phyloP scores from a whole-genome alignment of 148 eudicot genomes.

The Rhododendron vialii region DNA sequence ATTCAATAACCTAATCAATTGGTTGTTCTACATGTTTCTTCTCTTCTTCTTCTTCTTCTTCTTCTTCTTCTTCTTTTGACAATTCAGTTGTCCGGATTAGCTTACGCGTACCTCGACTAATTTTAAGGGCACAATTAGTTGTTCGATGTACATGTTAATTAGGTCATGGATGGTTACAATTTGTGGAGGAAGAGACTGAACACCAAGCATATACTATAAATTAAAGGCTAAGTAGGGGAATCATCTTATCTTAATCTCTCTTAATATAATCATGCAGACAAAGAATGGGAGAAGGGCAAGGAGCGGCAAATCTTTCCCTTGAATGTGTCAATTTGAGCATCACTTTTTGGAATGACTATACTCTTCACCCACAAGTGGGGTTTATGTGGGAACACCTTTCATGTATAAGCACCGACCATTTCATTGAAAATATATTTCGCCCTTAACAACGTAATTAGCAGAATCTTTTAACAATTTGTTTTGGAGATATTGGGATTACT shows the following conservation, averaged over 20 bases:
- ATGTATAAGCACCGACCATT: not conserved
- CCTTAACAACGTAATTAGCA: not conserved
- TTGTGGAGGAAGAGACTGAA: no score
- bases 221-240: not conserved
- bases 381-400: not conserved
- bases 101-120: no score
- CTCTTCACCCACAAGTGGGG: conserved; percentile 9
- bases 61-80: no score
- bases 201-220: no score
- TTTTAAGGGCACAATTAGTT: no score
- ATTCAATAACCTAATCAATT: not conserved
- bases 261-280: not conserved
- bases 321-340: not conserved
- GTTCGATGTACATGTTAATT: no score
- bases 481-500: not conserved
- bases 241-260: conserved; percentile 14
- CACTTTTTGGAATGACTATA: not conserved
- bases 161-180: no score
- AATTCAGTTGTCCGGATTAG: no score
- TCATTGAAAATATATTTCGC: not conserved
- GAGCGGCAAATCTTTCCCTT: conserved; percentile 18
- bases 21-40: not conserved
- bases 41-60: no score
- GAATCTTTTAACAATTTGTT: not conserved
- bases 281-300: not conserved